Evolutionary conservation across 208 protist genomes (phyloP).

Genomic region (Leishmania major): DNA sequence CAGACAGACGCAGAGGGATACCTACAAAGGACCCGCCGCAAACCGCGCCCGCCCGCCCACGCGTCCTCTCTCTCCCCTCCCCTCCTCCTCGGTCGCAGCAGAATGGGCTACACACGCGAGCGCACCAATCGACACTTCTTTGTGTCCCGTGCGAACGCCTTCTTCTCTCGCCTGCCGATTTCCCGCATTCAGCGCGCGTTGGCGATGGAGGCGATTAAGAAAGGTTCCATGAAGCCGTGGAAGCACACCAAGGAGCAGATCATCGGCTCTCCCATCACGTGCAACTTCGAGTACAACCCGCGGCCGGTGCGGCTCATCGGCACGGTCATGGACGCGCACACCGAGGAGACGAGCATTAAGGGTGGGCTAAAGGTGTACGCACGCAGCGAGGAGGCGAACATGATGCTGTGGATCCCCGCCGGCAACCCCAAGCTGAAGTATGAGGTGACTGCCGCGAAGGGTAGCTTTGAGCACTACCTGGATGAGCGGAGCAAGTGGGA

Average conservation of each 20-base stretch:
- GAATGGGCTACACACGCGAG: conserved; percentile 86
- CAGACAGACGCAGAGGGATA: not conserved
- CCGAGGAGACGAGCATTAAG: conserved; percentile 89
- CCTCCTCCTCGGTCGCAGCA: not conserved
- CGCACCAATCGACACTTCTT: conserved; percentile 91
- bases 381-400: conserved; percentile 90
- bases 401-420: conserved; percentile 91
- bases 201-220: conserved; percentile 86
- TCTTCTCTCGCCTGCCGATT: conserved; percentile 89
- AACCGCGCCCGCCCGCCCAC: not conserved
- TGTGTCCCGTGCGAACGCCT: conserved; percentile 84
- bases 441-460: conserved; percentile 78
- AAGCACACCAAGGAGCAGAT: conserved; percentile 92
- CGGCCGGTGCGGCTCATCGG: conserved; percentile 89
- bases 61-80: not conserved
- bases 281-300: conserved; percentile 93
- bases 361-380: conserved; percentile 91
- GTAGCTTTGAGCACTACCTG: conserved; percentile 91
- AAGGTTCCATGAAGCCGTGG: conserved; percentile 87
- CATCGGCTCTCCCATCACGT: conserved; percentile 82
- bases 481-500: conserved; percentile 92
- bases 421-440: conserved; percentile 91
- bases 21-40: not conserved
- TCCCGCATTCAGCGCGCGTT: conserved; percentile 83
- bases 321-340: conserved; percentile 91